These are phyloP conservation scores for Pyrenophora tritici-repentis DNA, from an alignment of 2,329 filamentous ascomycete species.

Conservation along the genomic window DNA sequence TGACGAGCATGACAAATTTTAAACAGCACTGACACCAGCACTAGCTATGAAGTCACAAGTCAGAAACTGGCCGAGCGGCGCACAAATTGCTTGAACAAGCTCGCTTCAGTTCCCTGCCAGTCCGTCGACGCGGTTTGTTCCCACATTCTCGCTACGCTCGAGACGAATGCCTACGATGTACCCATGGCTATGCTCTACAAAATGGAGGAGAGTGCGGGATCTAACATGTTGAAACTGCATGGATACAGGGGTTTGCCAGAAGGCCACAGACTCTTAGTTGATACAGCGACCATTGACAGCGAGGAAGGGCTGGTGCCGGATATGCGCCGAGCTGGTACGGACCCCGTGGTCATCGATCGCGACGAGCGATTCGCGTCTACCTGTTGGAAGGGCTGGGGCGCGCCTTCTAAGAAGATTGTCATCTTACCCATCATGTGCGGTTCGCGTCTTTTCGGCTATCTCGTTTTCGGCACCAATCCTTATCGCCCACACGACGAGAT, in stretches of 20 bases:
- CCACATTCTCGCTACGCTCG: constrained; percentile 38
- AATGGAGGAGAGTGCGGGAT: constrained; percentile 15
- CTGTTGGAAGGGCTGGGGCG: constrained; percentile 37
- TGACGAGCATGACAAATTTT: neutral
- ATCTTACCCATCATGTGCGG: constrained; percentile 35
- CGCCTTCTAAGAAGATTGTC: constrained; percentile 31
- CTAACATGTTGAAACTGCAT: constrained; percentile 24
- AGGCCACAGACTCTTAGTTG: constrained; percentile 33
- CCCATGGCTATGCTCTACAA: constrained; percentile 41
- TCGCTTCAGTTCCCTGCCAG: constrained; percentile 34
- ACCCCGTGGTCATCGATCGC: constrained; percentile 27
- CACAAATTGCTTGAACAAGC: constrained; percentile 38
- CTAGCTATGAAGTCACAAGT: constrained; percentile 39
- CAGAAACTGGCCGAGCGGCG: constrained; percentile 40
- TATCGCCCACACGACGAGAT: constrained; percentile 39
- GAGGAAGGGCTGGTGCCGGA: constrained; percentile 36
- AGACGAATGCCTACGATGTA: constrained; percentile 35
- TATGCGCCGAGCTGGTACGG: constrained; percentile 31
- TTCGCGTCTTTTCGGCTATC: constrained; percentile 32
- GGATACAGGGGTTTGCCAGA: constrained; percentile 37
- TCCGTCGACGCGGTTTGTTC: constrained; percentile 26
- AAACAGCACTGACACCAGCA: constrained; percentile 1
- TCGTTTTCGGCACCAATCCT: constrained; percentile 45
- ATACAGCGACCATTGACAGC: constrained; percentile 28
- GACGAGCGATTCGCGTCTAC: constrained; percentile 38